Evolutionary conservation across 805 yeast genomes (phyloP), one percentile per base, ranked within the genome.

Genomic region (Myxozyma udenii): DNA sequence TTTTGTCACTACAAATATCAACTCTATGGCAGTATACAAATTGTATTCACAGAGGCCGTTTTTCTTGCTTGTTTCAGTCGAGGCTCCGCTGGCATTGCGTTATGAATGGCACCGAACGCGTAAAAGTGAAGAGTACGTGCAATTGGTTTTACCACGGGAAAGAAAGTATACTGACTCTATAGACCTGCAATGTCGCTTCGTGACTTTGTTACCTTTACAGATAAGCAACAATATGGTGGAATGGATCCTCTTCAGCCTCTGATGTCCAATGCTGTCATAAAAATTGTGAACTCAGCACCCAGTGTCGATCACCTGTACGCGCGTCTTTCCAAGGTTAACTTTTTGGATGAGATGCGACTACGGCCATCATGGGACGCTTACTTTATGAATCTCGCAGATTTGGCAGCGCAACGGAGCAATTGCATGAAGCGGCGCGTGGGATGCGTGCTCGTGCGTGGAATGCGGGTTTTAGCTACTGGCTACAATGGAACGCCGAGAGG

Each of bases 381-480:
- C 66, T 93, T 93, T 68, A 93, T 93, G 98, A 74, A 82, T 39
- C 70, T 93, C 53, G 97, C 98, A 0, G 89, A 87, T 60, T 75
- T 93, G 63, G 98, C 98, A 0, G 95, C 98, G 0, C 73, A 83
- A 42, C 74, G 99, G 59, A 84, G 95, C 24, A 93, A 93, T 61
- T 93, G 99, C 72, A 93, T 93, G 98, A 93, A 93, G 68, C 74
- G 99, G 53, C 76, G 95, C 47, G 99, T 93, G 2, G 99, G 99
- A 0, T 91, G 98, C 69, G 98, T 93, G 6, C 79, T 93, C 16
- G 96, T 88, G 1, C 77, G 88, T 47, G 93, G 87, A 42, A 80
- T 79, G 35, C 74, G 97, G 50, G 95, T 93, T 24, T 77, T 93
- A 23, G 93, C 98, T 1, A 93, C 99, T 0, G 99, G 99, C 0